Evolutionary conservation across 2,329 filamentous ascomycete species (phyloP), one percentile per base, ranked within the genome.

Genomic region (Hypoxylon sp.): DNA sequence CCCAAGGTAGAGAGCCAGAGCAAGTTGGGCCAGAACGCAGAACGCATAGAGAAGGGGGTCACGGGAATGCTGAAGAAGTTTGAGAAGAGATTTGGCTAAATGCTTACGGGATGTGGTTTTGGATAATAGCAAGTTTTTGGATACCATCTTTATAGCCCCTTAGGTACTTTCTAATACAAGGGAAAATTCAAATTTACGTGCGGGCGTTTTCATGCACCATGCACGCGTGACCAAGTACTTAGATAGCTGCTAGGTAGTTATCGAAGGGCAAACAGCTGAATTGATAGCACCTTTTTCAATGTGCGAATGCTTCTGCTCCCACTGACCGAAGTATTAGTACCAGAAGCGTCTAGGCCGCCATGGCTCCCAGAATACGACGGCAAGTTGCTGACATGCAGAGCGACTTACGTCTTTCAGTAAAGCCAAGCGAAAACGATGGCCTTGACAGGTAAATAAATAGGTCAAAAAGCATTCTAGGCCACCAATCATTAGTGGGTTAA

Each of bases 61-160:
- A 86, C 88, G 28, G 88, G 89, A 5, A 90, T 93, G 83, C 79
- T 94, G 71, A 93, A 91, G 85, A 93, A 90, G 81, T 85, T 94
- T 79, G 91, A 94, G 82, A 93, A 92, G 87, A 91, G 89, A 76
- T 90, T 91, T 80, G 85, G 84, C 0, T 89, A 73, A 78, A 55
- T 46, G 17, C 38, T 14, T 56, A 34, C 17, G 46, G 1, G 19
- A 25, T 41, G 51, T 23, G 19, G 38, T 19, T 46, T 34, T 45
- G 36, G 23, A 48, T 48, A 32, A 34, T 45, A 17, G 6, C 14
- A 34, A 50, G 9, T 32, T 61, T 43, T 52, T 45, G 34, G 19
- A 58, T 58, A 32, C 30, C 49, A 52, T 19, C 30, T 52, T 56
- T 56, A 9, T 34, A 17, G 5, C 9, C 17, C 38, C 17, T 13